Evolutionary conservation across 371 early-diverging fungal genomes (phyloP), one percentile per base, ranked within the genome.

Genomic region (Mucor irregularis): DNA sequence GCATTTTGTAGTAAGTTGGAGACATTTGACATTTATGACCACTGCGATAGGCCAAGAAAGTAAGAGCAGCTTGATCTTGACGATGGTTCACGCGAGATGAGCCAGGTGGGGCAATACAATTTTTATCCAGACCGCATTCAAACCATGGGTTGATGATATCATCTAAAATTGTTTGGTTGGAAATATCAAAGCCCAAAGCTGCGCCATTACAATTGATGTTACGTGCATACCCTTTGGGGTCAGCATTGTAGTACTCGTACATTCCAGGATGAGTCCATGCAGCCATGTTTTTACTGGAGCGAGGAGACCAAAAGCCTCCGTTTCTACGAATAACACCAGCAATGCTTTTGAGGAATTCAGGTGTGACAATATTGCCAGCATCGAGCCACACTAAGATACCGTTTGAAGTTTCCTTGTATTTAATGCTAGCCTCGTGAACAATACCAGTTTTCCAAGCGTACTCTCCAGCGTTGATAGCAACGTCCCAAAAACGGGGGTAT

Each of bases 361-460:
- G 35, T 6, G 74, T 73, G 21, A 76, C 50, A 50, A 68, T 59
- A 29, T 79, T 76, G 16, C 84, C 84, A 1, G 82, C 72, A 57
- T 83, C 84, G 13, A 81, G 48, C 84, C 84, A 83, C 1, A 81
- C 66, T 8, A 81, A 19, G 16, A 74, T 44, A 5, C 84, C 84
- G 5, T 71, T 73, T 45, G 67, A 70, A 10, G 37, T 21, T 21
- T 56, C n/a, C 7, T 26, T 43, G n/a, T 45, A 45, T 16, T 35
- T 48, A 16, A 47, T 22, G 30, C 70, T 60, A 28, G 73, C 73
- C 49, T 83, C 82, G 30, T 76, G 68, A 35, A 83, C 65, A n/a
- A 81, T 80, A 11, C 80, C 84, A 5, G 67, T 70, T 52, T 83
- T 83, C 83, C 83, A 83, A 6, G 73, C 83, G 45, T 83, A 83